Conservation (phyloP, 768 basidiomycete species). For the Lanmaoa rubissima region DNA sequence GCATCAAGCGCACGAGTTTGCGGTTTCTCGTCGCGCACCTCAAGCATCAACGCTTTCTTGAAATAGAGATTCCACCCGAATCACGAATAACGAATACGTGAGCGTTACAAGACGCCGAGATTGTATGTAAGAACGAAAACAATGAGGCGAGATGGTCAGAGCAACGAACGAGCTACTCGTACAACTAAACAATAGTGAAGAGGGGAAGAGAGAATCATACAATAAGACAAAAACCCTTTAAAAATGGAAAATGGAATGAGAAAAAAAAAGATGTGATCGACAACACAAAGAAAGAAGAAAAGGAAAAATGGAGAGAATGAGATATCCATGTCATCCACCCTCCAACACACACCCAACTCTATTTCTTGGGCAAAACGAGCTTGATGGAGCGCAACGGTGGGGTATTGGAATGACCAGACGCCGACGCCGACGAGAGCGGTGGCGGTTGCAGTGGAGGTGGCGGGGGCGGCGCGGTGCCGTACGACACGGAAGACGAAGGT, state of each 20-base stretch:
- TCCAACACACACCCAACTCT: conserved; percentile 1
- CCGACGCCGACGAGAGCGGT: not conserved
- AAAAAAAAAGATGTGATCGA: not conserved
- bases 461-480: conserved; percentile 7
- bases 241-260: not conserved
- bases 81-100: too few relatives aligned
- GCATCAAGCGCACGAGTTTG: too few relatives aligned
- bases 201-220: not conserved
- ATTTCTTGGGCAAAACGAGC: conserved; percentile 32
- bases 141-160: not conserved
- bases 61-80: too few relatives aligned
- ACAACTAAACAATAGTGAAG: conserved; percentile 1
- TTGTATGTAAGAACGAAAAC: too few relatives aligned
- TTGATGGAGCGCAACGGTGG: conserved; percentile 31
- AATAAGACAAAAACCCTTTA: not conserved
- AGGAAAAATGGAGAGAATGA: not conserved
- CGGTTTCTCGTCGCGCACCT: too few relatives aligned
- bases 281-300: not conserved
- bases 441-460: conserved; percentile 10
- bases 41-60: too few relatives aligned
- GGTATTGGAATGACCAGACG: conserved; percentile 24
- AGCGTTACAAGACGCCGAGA: too few relatives aligned
- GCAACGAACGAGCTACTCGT: conserved; percentile 7
- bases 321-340: not conserved
- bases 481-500: conserved; percentile 28